These are phyloP conservation scores for Talaromyces sp. DNA, from an alignment of 2,329 filamentous ascomycete genomes.

Conservation along the genomic window DNA sequence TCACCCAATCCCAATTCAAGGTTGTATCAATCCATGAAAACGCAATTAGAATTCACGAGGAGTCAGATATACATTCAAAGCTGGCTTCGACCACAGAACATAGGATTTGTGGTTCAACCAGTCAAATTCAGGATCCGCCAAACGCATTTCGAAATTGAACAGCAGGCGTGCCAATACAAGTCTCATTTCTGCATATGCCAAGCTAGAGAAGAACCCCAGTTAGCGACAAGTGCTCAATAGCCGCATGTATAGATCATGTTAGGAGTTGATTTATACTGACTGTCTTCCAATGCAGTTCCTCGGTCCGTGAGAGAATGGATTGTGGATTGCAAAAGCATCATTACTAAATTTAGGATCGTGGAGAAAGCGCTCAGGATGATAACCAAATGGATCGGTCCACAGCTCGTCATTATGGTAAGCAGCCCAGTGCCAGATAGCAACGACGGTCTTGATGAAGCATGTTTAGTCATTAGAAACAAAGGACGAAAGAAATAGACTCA, in stretches of 20 bases:
- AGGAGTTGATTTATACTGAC: too few relatives aligned
- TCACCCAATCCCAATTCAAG: too few relatives aligned
- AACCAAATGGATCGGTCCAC: neutral
- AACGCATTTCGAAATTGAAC: neutral
- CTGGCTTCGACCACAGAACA: slow-evolving; percentile 15
- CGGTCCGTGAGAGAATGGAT: neutral
- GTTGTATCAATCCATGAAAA: too few relatives aligned
- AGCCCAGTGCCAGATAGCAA: slow-evolving; percentile 48
- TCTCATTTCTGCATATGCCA: slow-evolving; percentile 4
- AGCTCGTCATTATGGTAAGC: slow-evolving; percentile 36
- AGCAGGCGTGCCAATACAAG: neutral
- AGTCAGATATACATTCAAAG: neutral
- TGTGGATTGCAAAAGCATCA: neutral
- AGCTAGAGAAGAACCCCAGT: neutral
- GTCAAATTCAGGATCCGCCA: neutral
- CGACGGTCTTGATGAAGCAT: slow-evolving; percentile 29
- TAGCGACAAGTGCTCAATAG: too few relatives aligned
- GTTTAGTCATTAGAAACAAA: too few relatives aligned
- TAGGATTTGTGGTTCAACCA: neutral
- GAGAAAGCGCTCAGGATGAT: neutral
- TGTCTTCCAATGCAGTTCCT: neutral
- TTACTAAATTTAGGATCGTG: neutral
- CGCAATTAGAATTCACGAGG: neutral
- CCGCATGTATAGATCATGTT: too few relatives aligned
- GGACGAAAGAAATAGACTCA: too few relatives aligned